Evolutionary conservation across 2,329 filamentous ascomycete genomes (phyloP), one percentile per base, ranked within the genome.

Genomic region (Ceratocystiopsis minuta): DNA sequence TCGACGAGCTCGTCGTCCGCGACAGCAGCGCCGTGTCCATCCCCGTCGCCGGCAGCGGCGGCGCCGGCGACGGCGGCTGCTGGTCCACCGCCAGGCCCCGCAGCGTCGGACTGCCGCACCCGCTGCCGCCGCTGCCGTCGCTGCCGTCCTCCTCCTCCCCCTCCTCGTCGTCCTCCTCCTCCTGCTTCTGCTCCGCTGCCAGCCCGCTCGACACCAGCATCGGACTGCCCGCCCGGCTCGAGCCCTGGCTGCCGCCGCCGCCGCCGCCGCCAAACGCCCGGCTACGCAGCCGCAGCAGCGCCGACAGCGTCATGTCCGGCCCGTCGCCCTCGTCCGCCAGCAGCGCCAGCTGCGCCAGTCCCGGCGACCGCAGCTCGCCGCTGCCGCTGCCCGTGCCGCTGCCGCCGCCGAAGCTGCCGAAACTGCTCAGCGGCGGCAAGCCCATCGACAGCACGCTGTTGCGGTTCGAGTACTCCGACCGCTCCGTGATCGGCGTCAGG

Each of bases 381-480:
- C 56, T 54, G 14, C 58, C 48, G 6, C 49, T 46, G 10, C 32
- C 24, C 5, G 5, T 28, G 24, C 24, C 24, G 20, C 20, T 10
- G 24, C 24, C 24, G 5, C 24, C 32, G 15, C 32, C 32, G 15
- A 33, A 33, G 13, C 32, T 33, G 32, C 32, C 32, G 11, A 28
- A 28, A 10, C 24, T 28, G 24, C 24, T 28, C 24, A 49, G 46
- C 3, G 63, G 61, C 37, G 74, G 72, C 31, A 76, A 61, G 9
- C 65, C 67, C 46, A 88, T 63, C 45, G 80, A 84, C 63, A 92
- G 82, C 45, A 93, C 74, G 1, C 83, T 92, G 55, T 95, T 96
- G 37, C 90, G 76, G 45, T 92, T 94, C 36, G 85, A 94, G 64
- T 93, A 95, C 59, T 98, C 90, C 45, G 84, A 93, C 13, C 87